Evolutionary conservation across 2,329 filamentous ascomycete species (phyloP), one percentile per base, ranked within the genome.

Genomic region (Aureobasidium mangrovei): DNA sequence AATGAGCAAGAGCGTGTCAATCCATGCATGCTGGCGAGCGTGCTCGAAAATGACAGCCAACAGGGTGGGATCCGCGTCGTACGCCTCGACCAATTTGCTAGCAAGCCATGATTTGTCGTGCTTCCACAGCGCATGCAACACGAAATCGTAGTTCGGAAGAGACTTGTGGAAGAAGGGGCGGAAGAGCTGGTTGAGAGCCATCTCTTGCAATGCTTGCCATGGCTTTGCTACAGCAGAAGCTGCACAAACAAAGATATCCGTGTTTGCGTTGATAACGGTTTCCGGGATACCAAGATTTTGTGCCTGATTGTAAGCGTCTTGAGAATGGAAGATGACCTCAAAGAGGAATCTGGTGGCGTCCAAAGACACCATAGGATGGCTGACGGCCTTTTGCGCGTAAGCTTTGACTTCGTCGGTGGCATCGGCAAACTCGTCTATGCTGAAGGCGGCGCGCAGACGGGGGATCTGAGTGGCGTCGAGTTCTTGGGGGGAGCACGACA

Each of bases 31-130:
- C 63, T 86, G 84, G 35, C 86, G 74, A 6, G 89, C 88, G 64
- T 94, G 88, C 47, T 94, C 85, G 59, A 88, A 83, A 35, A 91
- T 86, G 12, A 81, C 71, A 3, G 80, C 78, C 36, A 91, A 76
- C 48, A 84, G 79, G 55, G 83, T 80, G 2, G 82, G 84, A 61
- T 86, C 81, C 56, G 78, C 74, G 39, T 84, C 85, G 67, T 93
- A 89, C 7, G 81, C 79, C 56, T 90, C 84, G 40, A 91, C 82
- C 33, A 98, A 81, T 56, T 87, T 83, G 59, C 84, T 81, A 7
- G 85, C 84, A 12, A 97, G 86, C 86, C 90, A 97, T 24, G 85
- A 79, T 60, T 84, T 87, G 66, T 97, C 89, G 65, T 93, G 90
- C 61, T 86, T 84, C 91, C 91, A 97, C 4, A 95, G 74, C 56